phyloP scores from a whole-genome alignment of 2,329 filamentous ascomycete genomes.

The Cladosporium sp. region DNA sequence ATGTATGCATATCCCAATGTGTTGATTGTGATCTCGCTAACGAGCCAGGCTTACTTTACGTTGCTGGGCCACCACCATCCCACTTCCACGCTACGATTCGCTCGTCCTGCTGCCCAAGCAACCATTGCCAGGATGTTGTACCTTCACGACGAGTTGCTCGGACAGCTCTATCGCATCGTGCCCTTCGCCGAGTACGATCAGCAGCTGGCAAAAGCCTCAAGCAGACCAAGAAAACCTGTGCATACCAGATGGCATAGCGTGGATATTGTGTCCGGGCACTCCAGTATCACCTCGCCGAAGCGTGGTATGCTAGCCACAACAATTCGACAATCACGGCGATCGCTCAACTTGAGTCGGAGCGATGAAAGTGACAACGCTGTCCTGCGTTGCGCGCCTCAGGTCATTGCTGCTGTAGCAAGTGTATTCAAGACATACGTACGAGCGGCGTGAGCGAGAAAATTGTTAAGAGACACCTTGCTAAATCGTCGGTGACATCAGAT shows the following conservation, averaged over 20 bases:
- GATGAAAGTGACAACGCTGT: conserved; percentile 34
- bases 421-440: conserved; percentile 51
- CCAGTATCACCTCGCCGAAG: conserved; percentile 1
- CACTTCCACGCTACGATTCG: conserved; percentile 22
- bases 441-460: conserved; percentile 14
- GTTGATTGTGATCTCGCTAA: neutral
- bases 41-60: conserved; percentile 42
- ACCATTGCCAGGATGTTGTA: conserved; percentile 65
- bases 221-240: conserved; percentile 27
- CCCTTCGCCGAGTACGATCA: conserved; percentile 57
- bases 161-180: conserved; percentile 65
- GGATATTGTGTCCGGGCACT: conserved; percentile 38
- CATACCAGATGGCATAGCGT: conserved; percentile 47
- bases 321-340: conserved; percentile 38
- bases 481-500: conserved; percentile 54
- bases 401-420: conserved; percentile 50
- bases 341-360: conserved; percentile 42
- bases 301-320: neutral
- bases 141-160: conserved; percentile 77
- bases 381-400: conserved; percentile 48
- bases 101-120: conserved; percentile 26
- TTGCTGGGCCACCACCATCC: conserved; percentile 27
- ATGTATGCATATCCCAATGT: conserved; percentile 52
- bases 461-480: conserved; percentile 37
- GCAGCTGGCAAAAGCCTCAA: conserved; percentile 17